These are phyloP conservation scores for Globisporangium ultimum DNA, from an alignment of 352 stramenopile genomes.

Conservation along the genomic window DNA sequence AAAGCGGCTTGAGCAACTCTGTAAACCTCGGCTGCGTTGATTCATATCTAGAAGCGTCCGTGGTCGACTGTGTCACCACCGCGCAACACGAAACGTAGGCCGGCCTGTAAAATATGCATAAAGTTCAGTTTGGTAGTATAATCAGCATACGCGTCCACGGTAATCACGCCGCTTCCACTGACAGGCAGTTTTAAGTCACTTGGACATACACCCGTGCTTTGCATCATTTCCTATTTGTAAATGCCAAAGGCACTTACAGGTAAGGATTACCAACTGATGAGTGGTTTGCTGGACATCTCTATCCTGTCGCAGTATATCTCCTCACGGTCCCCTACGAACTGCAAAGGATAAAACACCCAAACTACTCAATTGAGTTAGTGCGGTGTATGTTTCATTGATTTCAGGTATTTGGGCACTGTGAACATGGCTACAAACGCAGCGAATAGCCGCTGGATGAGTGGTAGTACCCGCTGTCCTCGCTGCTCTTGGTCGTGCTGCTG, in stretches of 20 bases:
- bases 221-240: slow-evolving; percentile 86
- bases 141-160: slow-evolving; percentile 68
- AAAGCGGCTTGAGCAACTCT: no score
- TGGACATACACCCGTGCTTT: slow-evolving; percentile 73
- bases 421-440: slow-evolving; percentile 39
- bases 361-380: no score
- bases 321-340: neutral
- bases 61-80: no score
- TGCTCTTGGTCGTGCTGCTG: slow-evolving; percentile 7
- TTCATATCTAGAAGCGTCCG: no score
- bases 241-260: slow-evolving; percentile 55
- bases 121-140: slow-evolving; percentile 26
- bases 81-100: no score
- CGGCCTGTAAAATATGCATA: no score
- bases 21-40: no score
- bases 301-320: neutral
- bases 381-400: no score
- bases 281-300: slow-evolving; percentile 21
- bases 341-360: neutral
- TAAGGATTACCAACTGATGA: slow-evolving; percentile 87
- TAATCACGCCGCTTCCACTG: slow-evolving; percentile 77
- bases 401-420: neutral
- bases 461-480: slow-evolving; percentile 46
- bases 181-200: slow-evolving; percentile 79
- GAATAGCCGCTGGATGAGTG: slow-evolving; percentile 66